Conservation (phyloP, 1,139 yeast genomes). For the Maudiozyma humilis region DNA sequence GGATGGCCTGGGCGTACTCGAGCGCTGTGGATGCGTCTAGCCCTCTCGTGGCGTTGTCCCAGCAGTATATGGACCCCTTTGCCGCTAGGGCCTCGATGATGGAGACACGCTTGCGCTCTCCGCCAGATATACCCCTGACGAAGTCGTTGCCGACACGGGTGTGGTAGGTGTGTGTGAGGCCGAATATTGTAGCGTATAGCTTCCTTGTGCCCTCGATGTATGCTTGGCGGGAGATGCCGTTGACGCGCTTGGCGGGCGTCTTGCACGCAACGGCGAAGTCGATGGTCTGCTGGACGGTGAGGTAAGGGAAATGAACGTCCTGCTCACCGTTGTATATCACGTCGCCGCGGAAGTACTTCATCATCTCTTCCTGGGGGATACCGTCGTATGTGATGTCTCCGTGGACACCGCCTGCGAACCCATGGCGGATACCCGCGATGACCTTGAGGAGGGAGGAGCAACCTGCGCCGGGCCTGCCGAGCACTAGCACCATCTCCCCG, state of each 20-base stretch:
- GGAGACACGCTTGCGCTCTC: conserved; percentile 77
- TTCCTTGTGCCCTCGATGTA: conserved; percentile 45
- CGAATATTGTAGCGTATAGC: conserved; percentile 45
- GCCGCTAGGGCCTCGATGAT: conserved; percentile 54
- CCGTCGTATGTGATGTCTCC: conserved; percentile 41
- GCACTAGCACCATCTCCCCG: conserved; percentile 53
- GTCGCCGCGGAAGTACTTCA: conserved; percentile 40
- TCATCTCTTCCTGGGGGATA: conserved; percentile 41
- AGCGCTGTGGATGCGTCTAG: conserved; percentile 52
- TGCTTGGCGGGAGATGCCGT: conserved; percentile 34
- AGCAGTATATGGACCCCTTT: conserved; percentile 45
- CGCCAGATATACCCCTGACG: conserved; percentile 76
- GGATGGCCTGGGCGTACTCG: conserved; percentile 39
- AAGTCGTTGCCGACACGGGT: conserved; percentile 66
- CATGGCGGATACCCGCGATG: conserved; percentile 41
- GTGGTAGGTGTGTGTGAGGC: conserved; percentile 56
- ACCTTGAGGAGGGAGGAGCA: conserved; percentile 52
- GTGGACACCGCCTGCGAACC: conserved; percentile 30
- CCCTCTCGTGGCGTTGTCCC: conserved; percentile 61
- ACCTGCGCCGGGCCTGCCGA: conserved; percentile 65
- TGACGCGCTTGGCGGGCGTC: conserved; percentile 36
- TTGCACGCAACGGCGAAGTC: conserved; percentile 35
- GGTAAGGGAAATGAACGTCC: conserved; percentile 47
- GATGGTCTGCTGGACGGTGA: conserved; percentile 45
- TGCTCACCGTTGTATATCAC: conserved; percentile 47